A percentile compares a stretch with the other conserved stretches of the same genome.
Conservation (phyloP, 148 eudicot species). For the Pharnaceum exiguum region DNA sequence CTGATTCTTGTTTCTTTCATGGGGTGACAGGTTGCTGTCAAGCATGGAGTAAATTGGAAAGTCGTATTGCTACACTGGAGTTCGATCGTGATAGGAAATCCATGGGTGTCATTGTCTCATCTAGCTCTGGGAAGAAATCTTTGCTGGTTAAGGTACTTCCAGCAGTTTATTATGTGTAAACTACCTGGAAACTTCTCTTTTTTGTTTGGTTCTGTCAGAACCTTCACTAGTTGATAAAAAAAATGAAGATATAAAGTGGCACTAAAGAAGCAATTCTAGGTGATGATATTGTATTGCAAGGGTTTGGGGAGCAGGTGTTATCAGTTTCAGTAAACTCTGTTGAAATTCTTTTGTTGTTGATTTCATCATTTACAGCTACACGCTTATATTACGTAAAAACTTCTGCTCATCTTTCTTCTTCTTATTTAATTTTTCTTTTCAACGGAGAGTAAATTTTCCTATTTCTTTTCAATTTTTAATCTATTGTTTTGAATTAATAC, state of each 20-base stretch:
- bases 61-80: constrained; percentile 76
- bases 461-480: too few species aligned
- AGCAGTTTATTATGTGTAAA: background rate
- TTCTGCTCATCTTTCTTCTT: too few species aligned
- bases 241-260: background rate
- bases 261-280: too few species aligned
- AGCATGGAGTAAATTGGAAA: constrained; percentile 42
- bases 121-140: constrained; percentile 50
- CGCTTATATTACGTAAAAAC: too few species aligned
- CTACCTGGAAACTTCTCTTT: background rate
- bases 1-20: constrained; percentile 8
- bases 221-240: background rate
- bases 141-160: constrained; percentile 63
- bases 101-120: constrained; percentile 62
- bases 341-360: too few species aligned
- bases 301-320: too few species aligned
- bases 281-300: too few species aligned
- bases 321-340: too few species aligned
- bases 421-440: too few species aligned
- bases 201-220: constrained; percentile 2
- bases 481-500: too few species aligned
- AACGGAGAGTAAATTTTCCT: too few species aligned
- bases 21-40: constrained; percentile 46
- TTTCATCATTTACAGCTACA: too few species aligned
- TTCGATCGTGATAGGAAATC: constrained; percentile 83